Evolutionary conservation across 768 basidiomycete genomes (phyloP), one percentile per base, ranked within the genome.

Genomic region (Suillus subaureus): DNA sequence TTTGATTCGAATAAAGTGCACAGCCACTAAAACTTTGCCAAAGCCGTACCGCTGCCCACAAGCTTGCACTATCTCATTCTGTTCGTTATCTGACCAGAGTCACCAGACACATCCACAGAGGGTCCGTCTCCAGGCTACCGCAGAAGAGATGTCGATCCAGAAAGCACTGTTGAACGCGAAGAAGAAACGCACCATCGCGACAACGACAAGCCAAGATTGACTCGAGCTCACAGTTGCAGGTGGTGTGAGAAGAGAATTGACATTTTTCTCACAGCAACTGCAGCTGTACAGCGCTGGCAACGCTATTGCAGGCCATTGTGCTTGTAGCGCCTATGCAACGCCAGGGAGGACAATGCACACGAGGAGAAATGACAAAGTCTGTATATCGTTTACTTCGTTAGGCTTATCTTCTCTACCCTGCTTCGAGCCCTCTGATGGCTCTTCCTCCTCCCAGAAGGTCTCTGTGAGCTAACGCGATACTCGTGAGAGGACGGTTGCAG

Each of bases 41-140:
- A n/a, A 4, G 31, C 31, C 31, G 31, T 31, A 31, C 31, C 31
- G 31, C n/a, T n/a, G n/a, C n/a, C n/a, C n/a, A n/a, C 31, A 31
- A 31, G 2, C 31, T 31, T 31, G 4, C 2, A 31, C 31, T 31
- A 39, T 39, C 39, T 40, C 0, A 6, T 40, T 40, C 39, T 6
- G 15, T 15, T 40, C 40, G 40, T 6, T 40, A 15, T 16, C 42
- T 21, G 8, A 43, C 42, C 6, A n/a, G n/a, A n/a, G n/a, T n/a
- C n/a, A n/a, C n/a, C n/a, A 65, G 49, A 31, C n/a, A 33, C 47
- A 43, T 52, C 42, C 67, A 60, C 74, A 89, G 93, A 93, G 80
- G 93, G 6, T 21, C 3, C 42, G 93, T 66, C 79, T 95, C 63
- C 92, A 93, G 73, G 87, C 88, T 40, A 93, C 93, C 12, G 85